Base-by-base conservation (phyloP, 805 yeast genomes). In the Spathaspora gorwiae region DNA sequence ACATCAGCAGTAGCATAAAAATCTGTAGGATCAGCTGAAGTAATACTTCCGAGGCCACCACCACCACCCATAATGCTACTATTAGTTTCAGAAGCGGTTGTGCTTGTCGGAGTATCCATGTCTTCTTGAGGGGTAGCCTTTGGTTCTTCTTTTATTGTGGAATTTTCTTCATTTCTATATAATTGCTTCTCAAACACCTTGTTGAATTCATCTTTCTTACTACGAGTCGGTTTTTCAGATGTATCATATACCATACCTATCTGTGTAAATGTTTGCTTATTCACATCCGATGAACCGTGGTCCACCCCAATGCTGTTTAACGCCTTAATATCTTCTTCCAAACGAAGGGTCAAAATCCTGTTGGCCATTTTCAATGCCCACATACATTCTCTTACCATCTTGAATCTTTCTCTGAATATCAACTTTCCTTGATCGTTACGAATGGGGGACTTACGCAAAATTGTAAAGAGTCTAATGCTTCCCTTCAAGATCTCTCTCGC, bases 281-380 rank as follows among this genome's bases (percentile, higher is more conserved):
- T 81, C 13, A 79, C 78, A 7, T 68, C 74, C 11, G 72, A 60
- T 12, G 80, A 65, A 1, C 83, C 84, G 50, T 74, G 81, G 52
- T 79, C 80, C 3, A 70, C 67, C 0, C 84, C 84, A 15, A 75
- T 61, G 4, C 54, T 59, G 3, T 53, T 54, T 40, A 81, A 58
- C 1, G 56, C 55, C 9, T 57, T 48, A 8, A 68, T 57, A n/a
- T 76, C 66, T 43, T 72, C 72, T 39, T 67, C 58, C 43, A 78
- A 60, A 39, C 79, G 61, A 42, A 76, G 59, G n/a, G 72, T 60
- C 39, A 76, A 60, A 53, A 80, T 70, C 47, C 75, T 78, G 53
- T 78, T 79, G 47, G 79, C 62, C 68, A 74, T 76, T 49, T 78
- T 79, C 36, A 81, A 53, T 1, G 77, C 80, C 87, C 86, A 81